Evolutionary conservation across 2,329 filamentous ascomycete genomes (phyloP).

Genomic region (Xylariaceae sp.): DNA sequence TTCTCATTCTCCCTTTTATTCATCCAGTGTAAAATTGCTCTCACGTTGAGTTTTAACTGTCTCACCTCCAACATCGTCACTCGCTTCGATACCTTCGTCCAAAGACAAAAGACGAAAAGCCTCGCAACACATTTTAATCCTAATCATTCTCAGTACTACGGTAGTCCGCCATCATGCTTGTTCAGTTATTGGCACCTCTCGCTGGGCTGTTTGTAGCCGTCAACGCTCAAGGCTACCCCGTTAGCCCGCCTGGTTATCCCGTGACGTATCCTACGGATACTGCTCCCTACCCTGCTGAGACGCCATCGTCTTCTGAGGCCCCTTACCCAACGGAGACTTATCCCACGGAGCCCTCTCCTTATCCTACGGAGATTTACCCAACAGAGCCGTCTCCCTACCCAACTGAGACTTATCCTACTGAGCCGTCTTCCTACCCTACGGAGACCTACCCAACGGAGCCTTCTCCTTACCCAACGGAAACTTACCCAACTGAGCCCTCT

Average conservation of each 20-base stretch:
- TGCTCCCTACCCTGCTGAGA: slow-evolving; percentile 5
- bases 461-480: no score
- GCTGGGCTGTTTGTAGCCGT: slow-evolving; percentile 31
- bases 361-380: no score
- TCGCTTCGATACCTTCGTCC: slow-evolving; percentile 17
- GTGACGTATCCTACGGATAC: slow-evolving; percentile 1
- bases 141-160: slow-evolving; percentile 10
- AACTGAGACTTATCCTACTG: no score
- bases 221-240: slow-evolving; percentile 20
- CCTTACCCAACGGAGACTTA: no score
- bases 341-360: no score
- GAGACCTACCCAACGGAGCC: no score
- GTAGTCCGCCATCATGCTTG: slow-evolving; percentile 32
- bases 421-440: no score
- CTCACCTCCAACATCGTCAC: slow-evolving; percentile 8
- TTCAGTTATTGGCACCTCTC: slow-evolving; percentile 30
- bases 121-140: slow-evolving; percentile 22
- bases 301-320: background rate
- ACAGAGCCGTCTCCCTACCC: no score
- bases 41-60: slow-evolving; percentile 19
- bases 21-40: slow-evolving; percentile 22
- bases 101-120: slow-evolving; percentile 4
- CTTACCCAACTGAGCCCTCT: background rate
- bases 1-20: slow-evolving; percentile 6
- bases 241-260: slow-evolving; percentile 1